These are phyloP conservation scores for Annulohypoxylon nitens DNA, from an alignment of 495 filamentous ascomycete species.

Conservation along the genomic window DNA sequence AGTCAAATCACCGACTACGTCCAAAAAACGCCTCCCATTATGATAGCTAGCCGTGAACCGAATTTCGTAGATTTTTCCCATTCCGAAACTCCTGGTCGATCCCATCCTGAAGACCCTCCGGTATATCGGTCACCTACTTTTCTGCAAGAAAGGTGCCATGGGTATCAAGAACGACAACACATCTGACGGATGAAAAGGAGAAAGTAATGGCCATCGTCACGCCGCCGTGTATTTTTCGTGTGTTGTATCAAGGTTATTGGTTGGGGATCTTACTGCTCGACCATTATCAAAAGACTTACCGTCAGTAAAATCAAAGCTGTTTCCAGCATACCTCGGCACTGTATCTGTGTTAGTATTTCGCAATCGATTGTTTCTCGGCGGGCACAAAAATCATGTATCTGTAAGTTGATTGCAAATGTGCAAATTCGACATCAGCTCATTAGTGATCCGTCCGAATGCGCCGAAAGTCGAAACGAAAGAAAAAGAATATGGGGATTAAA, in stretches of 20 bases:
- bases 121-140: constrained; percentile 14
- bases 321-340: constrained; percentile 35
- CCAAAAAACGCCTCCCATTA: constrained; percentile 22
- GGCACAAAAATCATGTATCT: constrained; percentile 24
- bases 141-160: constrained; percentile 28
- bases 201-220: constrained; percentile 14
- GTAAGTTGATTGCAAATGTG: constrained; percentile 30
- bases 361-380: constrained; percentile 16
- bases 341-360: constrained; percentile 46
- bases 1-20: constrained; percentile 21
- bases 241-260: background rate
- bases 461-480: constrained; percentile 16
- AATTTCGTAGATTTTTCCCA: constrained; percentile 29
- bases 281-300: constrained; percentile 45
- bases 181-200: constrained; percentile 18
- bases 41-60: constrained; percentile 5
- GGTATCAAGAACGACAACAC: constrained; percentile 43
- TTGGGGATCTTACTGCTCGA: constrained; percentile 21
- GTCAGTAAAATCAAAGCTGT: constrained; percentile 23
- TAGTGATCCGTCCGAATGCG: constrained; percentile 31
- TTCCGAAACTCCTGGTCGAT: constrained; percentile 35
- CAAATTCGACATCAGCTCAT: constrained; percentile 32
- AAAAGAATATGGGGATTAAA: constrained; percentile 12
- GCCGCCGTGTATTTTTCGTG: constrained; percentile 1
- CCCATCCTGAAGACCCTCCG: constrained; percentile 13